Evolutionary conservation across 2,329 filamentous ascomycete genomes (phyloP), one percentile per base, ranked within the genome.

Genomic region (Emmonsiellopsis sp.): DNA sequence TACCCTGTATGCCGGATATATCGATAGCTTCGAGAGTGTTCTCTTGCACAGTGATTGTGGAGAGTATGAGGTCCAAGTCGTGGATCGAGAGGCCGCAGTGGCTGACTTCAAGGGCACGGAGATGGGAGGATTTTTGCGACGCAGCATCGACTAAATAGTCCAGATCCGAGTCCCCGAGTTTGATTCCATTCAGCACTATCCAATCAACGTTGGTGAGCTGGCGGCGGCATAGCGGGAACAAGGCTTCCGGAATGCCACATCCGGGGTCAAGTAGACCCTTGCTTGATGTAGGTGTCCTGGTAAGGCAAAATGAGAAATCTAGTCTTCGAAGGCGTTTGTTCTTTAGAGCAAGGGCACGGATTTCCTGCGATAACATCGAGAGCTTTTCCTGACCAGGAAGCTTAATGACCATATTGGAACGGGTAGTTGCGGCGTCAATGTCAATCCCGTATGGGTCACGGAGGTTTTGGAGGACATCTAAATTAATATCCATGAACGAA

Each of bases 121-220:
- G 73, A 61, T 84, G 81, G 53, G 83, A 85, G 31, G 73, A 74
- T 58, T 78, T 75, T 56, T 86, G 82, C 1, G 84, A 83, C 8
- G 84, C 81, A n/a, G 84, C 83, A 58, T 83, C 83, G 44, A 86
- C 81, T 45, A 85, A 62, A 60, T 73, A 76, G 57, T 87, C 85
- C 51, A 87, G 70, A 66, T 88, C 85, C 0, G 82, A 81, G 52
- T 88, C 85, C 42, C 82, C 83, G n/a, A 88, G 76, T 55, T 80
- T 77, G 56, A 87, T 84, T 10, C 83, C 83, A 56, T 82, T 87
- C 55, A 88, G 68, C 21, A 80, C 76, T 51, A 88, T 78, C 84
- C 85, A 88, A 63, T 86, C 82, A 14, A 87, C 80, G 60, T 83
- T 85, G 0, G 85, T 87, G 27, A 83, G 74, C 60, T 85, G 79